phyloP scores from a whole-genome alignment of 352 stramenopile species.

The Phytophthora lateralis region DNA sequence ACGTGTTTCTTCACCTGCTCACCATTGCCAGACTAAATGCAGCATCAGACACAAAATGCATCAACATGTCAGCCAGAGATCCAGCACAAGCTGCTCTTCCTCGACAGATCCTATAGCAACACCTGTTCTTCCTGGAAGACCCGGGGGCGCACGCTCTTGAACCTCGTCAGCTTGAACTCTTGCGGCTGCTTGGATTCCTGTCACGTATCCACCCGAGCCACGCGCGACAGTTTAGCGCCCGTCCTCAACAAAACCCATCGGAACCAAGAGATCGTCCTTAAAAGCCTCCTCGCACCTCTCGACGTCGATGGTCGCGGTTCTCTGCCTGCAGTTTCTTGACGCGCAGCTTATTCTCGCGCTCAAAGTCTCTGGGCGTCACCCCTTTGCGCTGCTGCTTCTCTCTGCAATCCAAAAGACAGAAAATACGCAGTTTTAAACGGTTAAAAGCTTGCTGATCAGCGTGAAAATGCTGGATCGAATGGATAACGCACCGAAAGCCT shows the following conservation, averaged over 20 bases:
- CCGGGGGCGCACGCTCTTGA: conserved; percentile 60
- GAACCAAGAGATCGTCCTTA: background rate
- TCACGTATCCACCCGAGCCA: background rate
- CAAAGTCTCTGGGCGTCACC: conserved; percentile 63
- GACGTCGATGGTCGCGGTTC: conserved; percentile 55
- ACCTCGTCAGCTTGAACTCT: conserved; percentile 70
- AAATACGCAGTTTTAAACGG: conserved; percentile 3
- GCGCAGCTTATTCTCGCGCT: conserved; percentile 66
- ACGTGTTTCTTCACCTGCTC: conserved; percentile 33
- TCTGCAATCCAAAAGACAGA: conserved; percentile 28
- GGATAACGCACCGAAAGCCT: conserved; percentile 46
- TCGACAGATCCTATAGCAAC: conserved; percentile 1
- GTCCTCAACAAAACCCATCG: background rate
- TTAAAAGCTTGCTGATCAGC: background rate
- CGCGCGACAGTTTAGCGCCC: conserved; percentile 12
- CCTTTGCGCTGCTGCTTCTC: conserved; percentile 63
- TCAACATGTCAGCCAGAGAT: conserved; percentile 16
- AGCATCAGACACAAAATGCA: background rate
- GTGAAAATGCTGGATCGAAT: background rate
- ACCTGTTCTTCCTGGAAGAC: conserved; percentile 49
- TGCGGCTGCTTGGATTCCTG: conserved; percentile 46
- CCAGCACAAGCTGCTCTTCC: background rate
- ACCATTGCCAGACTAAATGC: conserved; percentile 8
- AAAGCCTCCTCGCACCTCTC: conserved; percentile 34
- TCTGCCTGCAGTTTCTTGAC: conserved; percentile 65